Conservation (phyloP, 1,284 basidiomycete species). For the Coniferiporia sulphurascens region DNA sequence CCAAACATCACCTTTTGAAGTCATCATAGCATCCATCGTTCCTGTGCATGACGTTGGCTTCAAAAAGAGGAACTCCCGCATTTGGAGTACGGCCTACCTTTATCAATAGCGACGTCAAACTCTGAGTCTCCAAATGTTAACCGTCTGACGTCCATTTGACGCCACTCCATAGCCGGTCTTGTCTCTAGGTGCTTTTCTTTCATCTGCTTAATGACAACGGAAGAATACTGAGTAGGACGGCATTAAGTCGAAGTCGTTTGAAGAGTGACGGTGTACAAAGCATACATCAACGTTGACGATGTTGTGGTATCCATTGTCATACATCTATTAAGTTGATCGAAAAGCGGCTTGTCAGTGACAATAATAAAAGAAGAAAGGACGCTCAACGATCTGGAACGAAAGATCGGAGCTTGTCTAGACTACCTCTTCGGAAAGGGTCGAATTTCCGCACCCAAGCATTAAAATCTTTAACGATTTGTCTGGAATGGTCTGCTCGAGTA, state of each 20-base stretch:
- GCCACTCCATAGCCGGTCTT: constrained; percentile 79
- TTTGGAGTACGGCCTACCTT: constrained; percentile 44
- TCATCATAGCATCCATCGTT: constrained; percentile 95
- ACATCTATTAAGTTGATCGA: constrained; percentile 55
- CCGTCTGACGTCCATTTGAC: constrained; percentile 82
- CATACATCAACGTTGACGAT: constrained; percentile 83
- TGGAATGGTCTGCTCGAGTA: constrained; percentile 60
- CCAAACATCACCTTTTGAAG: constrained; percentile 85
- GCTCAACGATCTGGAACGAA: background rate
- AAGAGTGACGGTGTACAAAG: constrained; percentile 14
- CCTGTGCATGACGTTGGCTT: constrained; percentile 32
- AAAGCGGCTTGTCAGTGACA: background rate
- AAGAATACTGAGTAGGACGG: constrained; percentile 61
- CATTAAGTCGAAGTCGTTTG: background rate
- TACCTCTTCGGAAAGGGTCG: constrained; percentile 72
- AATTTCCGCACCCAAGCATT: constrained; percentile 92
- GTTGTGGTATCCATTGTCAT: constrained; percentile 81
- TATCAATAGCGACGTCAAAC: constrained; percentile 89
- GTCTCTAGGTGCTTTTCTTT: constrained; percentile 43
- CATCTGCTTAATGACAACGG: constrained; percentile 82
- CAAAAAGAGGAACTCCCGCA: background rate
- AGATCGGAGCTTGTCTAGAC: constrained; percentile 16
- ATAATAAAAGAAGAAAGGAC: no score
- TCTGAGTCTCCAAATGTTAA: constrained; percentile 61
- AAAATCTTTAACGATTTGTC: constrained; percentile 64